phyloP scores from a whole-genome alignment of 192 early-diverging fungal species.

The Linnemannia schmuckeri region DNA sequence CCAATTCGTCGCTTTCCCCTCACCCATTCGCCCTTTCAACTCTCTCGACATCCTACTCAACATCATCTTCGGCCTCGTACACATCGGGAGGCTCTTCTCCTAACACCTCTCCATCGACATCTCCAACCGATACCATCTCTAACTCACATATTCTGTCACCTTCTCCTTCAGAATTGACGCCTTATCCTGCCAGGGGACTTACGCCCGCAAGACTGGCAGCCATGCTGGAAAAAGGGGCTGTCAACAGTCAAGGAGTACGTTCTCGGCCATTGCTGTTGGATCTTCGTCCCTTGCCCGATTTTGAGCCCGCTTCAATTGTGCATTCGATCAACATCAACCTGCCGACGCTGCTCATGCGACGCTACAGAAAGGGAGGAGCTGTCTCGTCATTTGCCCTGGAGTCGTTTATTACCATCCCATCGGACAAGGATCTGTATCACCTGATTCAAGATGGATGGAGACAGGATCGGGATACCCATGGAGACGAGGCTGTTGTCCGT shows the following conservation, averaged over 20 bases:
- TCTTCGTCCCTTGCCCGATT: constrained; percentile 40
- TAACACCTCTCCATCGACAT: constrained; percentile 40
- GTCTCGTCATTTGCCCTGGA: constrained; percentile 65
- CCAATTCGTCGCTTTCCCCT: constrained; percentile 6
- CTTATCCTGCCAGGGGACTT: constrained; percentile 36
- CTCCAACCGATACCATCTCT: constrained; percentile 36
- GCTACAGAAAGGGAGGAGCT: constrained; percentile 62
- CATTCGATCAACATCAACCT: constrained; percentile 68
- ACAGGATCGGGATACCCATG: constrained; percentile 30
- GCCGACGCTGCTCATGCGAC: constrained; percentile 64
- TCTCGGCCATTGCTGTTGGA: constrained; percentile 40
- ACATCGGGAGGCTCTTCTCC: constrained; percentile 23
- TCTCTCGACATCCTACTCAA: constrained; percentile 19
- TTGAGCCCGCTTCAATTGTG: constrained; percentile 41
- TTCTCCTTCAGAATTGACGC: constrained; percentile 31
- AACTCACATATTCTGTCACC: constrained; percentile 27
- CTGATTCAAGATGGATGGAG: constrained; percentile 42
- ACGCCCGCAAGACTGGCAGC: constrained; percentile 28
- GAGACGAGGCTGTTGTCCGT: constrained; percentile 12
- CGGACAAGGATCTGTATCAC: constrained; percentile 59
- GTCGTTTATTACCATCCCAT: constrained; percentile 65
- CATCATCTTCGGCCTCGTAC: constrained; percentile 10
- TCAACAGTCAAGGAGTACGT: constrained; percentile 14
- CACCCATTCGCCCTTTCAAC: constrained; percentile 25
- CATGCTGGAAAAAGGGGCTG: constrained; percentile 23